Conservation (phyloP, 2,329 filamentous ascomycete genomes). For the Trichoderma sp. region DNA sequence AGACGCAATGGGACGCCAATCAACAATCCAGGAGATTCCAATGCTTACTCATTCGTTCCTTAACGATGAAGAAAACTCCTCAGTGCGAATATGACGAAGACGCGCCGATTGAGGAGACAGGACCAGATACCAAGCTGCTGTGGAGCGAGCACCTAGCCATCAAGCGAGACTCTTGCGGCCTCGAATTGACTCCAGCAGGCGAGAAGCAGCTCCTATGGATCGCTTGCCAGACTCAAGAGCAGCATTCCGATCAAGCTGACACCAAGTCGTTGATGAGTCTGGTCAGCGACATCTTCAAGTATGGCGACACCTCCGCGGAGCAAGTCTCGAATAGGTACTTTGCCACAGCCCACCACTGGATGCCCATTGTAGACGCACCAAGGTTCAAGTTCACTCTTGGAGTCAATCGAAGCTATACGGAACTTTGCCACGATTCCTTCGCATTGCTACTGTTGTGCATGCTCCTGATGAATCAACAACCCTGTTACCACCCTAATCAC, state of each 20-base stretch:
- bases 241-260: neutral
- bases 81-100: constrained; percentile 9
- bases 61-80: neutral
- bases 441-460: constrained; percentile 12
- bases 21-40: neutral
- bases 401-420: neutral
- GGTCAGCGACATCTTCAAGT: neutral
- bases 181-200: constrained; percentile 1
- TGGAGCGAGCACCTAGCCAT: constrained; percentile 2
- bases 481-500: constrained; percentile 11
- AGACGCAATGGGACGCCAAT: neutral
- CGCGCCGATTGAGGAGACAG: neutral
- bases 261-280: neutral
- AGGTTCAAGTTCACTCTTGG: neutral
- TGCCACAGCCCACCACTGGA: neutral
- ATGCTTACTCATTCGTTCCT: neutral
- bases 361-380: neutral
- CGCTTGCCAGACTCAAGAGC: neutral
- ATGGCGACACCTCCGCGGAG: neutral
- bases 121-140: neutral
- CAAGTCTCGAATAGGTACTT: neutral
- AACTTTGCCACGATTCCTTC: neutral
- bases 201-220: constrained; percentile 11
- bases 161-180: neutral
- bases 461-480: neutral